These are phyloP conservation scores for Tulasnella sp. DNA, from an alignment of 768 basidiomycete genomes.

Conservation along the genomic window DNA sequence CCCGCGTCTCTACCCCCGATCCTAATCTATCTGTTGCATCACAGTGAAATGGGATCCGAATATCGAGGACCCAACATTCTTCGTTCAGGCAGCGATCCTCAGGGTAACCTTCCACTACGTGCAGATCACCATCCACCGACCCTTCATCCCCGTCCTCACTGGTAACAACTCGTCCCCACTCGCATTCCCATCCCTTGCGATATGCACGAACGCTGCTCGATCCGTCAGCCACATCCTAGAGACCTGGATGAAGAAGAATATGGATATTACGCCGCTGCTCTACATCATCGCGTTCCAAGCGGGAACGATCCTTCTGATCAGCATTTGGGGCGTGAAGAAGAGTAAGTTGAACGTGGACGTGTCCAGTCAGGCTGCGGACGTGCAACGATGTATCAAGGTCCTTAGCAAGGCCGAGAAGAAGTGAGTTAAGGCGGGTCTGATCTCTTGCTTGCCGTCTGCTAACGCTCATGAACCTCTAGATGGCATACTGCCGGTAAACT, in stretches of 20 bases:
- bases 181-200: conserved; percentile 65
- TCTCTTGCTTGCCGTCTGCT: neutral
- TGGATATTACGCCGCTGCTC: conserved; percentile 38
- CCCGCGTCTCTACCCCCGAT: neutral
- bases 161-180: conserved; percentile 50
- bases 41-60: conserved; percentile 58
- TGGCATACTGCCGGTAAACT: conserved; percentile 31
- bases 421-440: conserved; percentile 22
- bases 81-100: conserved; percentile 58
- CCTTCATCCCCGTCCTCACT: conserved; percentile 55
- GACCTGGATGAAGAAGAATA: conserved; percentile 43
- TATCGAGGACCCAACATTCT: conserved; percentile 47
- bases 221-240: conserved; percentile 71
- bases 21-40: neutral
- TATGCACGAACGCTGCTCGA: conserved; percentile 77
- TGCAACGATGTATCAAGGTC: conserved; percentile 56
- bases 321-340: conserved; percentile 60
- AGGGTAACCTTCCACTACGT: conserved; percentile 60
- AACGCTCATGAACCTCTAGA: neutral
- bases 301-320: conserved; percentile 58
- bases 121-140: conserved; percentile 72
- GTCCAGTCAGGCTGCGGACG: conserved; percentile 54
- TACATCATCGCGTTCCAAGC: conserved; percentile 48
- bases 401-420: conserved; percentile 44
- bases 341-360: conserved; percentile 47